Evolutionary conservation across 116 monocot genomes (phyloP).

Genomic region (Phalaenopsis hybrid): DNA sequence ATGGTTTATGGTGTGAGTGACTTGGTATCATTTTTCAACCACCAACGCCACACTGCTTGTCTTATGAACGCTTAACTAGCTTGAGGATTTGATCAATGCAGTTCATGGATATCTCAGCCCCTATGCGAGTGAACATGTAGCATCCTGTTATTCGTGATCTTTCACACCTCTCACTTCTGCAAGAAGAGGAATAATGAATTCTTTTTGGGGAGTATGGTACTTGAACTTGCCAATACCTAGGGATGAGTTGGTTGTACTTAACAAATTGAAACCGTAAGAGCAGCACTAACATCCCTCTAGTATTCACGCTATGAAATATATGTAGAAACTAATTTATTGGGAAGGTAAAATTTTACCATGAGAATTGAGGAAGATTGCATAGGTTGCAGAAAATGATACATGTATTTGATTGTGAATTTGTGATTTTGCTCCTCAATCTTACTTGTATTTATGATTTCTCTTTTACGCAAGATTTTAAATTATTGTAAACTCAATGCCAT

Average conservation of each 20-base stretch:
- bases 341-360: neutral
- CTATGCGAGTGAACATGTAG: neutral
- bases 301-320: neutral
- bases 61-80: neutral
- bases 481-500: no score
- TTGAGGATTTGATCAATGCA: neutral
- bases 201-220: neutral
- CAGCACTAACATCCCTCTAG: neutral
- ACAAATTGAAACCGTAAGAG: neutral
- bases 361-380: no score
- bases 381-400: no score
- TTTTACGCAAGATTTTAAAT: no score
- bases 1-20: neutral
- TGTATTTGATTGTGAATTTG: no score
- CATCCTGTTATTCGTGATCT: neutral
- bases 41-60: neutral
- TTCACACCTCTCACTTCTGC: neutral
- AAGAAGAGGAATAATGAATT: neutral
- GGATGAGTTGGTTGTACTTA: neutral
- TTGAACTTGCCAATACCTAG: neutral
- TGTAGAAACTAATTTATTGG: conserved; percentile 2
- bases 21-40: neutral
- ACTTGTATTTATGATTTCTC: no score
- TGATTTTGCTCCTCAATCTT: no score
- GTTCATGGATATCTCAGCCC: neutral